Conservation (phyloP, 495 filamentous ascomycete genomes). For the Aspergillus cristatus region DNA sequence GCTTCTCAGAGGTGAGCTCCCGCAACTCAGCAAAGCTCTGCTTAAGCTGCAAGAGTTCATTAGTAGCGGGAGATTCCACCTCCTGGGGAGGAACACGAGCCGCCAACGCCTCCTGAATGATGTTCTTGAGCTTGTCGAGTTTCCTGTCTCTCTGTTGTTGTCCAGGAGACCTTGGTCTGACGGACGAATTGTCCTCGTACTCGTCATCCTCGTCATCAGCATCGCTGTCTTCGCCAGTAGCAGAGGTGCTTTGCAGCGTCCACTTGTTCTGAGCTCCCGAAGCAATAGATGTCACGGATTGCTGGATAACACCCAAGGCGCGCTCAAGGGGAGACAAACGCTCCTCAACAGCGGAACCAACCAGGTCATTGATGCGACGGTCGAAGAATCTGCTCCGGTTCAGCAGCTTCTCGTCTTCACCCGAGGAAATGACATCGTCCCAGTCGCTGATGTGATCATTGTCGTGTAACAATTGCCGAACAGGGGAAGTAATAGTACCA, state of each 20-base stretch:
- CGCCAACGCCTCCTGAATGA: constrained; percentile 70
- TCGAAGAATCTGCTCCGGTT: constrained; percentile 75
- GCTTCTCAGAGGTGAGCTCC: constrained; percentile 28
- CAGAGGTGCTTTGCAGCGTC: constrained; percentile 48
- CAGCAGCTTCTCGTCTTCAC: constrained; percentile 71
- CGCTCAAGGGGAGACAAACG: constrained; percentile 71
- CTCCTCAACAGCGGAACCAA: constrained; percentile 67
- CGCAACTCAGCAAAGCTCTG: constrained; percentile 52
- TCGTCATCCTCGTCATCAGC: constrained; percentile 92
- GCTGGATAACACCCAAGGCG: constrained; percentile 64
- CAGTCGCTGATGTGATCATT: constrained; percentile 75
- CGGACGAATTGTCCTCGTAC: constrained; percentile 34
- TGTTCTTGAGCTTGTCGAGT: constrained; percentile 71
- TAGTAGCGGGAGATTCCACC: constrained; percentile 25
- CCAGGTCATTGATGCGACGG: constrained; percentile 72
- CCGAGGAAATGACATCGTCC: constrained; percentile 76
- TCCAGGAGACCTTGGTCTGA: constrained; percentile 48
- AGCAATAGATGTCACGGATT: constrained; percentile 47
- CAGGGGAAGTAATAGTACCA: constrained; percentile 41
- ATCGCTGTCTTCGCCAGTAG: constrained; percentile 67
- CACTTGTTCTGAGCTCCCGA: constrained; percentile 27
- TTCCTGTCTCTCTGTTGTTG: constrained; percentile 64
- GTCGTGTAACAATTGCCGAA: constrained; percentile 58
- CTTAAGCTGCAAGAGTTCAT: constrained; percentile 44
- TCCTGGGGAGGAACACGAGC: constrained; percentile 34